These are phyloP conservation scores for Begonia loranthoides DNA, from an alignment of 306 rosid species.

Conservation along the genomic window DNA sequence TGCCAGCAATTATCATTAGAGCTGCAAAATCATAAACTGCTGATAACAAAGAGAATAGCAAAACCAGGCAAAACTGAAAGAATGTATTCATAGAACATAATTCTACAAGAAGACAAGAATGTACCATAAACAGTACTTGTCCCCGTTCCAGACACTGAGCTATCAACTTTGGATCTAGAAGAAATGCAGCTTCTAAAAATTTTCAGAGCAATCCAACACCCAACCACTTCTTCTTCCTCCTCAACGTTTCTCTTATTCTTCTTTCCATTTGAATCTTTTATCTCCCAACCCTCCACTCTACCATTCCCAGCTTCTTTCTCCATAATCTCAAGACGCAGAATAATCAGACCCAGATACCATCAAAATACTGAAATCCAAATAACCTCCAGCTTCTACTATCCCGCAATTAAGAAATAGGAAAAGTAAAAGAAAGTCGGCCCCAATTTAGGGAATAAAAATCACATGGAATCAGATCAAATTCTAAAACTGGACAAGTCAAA, in stretches of 20 bases:
- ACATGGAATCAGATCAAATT: too few relatives aligned
- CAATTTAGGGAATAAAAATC: too few relatives aligned
- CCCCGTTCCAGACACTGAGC: constrained; percentile 75
- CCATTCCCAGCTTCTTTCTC: constrained; percentile 68
- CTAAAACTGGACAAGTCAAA: too few relatives aligned
- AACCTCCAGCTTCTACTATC: too few relatives aligned
- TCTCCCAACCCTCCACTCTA: constrained; percentile 62
- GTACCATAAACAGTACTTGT: constrained; percentile 75
- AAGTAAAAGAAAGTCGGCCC: too few relatives aligned
- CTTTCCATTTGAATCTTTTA: constrained; percentile 51
- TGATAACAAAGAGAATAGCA: too few relatives aligned
- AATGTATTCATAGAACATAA: too few relatives aligned
- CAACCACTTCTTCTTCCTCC: constrained; percentile 34
- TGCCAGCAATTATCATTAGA: too few relatives aligned
- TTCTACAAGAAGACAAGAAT: constrained; percentile 6
- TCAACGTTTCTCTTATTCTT: constrained; percentile 27
- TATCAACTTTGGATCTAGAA: constrained; percentile 98
- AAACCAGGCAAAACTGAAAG: too few relatives aligned
- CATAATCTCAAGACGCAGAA: constrained; percentile 31
- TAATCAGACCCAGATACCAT: background rate
- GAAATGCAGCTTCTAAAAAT: constrained; percentile 87
- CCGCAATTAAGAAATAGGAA: too few relatives aligned
- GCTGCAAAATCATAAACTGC: too few relatives aligned
- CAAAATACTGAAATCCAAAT: too few relatives aligned
- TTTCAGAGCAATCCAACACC: constrained; percentile 80